Evolutionary conservation across 192 early-diverging fungal species (phyloP).

Genomic region (Helicostylum pulchrum): DNA sequence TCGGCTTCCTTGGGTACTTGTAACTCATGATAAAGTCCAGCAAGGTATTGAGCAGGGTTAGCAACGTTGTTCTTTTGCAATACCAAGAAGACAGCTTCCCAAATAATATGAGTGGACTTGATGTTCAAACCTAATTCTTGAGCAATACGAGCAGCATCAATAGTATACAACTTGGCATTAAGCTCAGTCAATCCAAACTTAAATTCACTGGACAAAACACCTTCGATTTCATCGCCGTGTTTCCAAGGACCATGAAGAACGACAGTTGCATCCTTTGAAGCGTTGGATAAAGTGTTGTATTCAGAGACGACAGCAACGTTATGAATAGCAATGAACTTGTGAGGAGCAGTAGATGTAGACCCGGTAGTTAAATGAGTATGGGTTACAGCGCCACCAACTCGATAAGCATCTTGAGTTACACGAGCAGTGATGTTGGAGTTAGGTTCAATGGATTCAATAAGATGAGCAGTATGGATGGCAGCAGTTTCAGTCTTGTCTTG

Average conservation of each 20-base stretch:
- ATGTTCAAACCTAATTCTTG: constrained; percentile 50
- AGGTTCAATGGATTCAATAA: constrained; percentile 31
- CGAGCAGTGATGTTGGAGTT: constrained; percentile 33
- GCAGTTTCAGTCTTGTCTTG: constrained; percentile 12
- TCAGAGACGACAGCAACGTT: constrained; percentile 52
- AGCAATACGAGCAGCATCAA: constrained; percentile 63
- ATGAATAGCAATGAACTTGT: constrained; percentile 62
- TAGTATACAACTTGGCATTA: constrained; percentile 53
- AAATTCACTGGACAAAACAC: constrained; percentile 63
- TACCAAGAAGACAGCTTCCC: constrained; percentile 54
- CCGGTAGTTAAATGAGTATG: constrained; percentile 48
- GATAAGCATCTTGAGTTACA: constrained; percentile 52
- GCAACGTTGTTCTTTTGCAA: constrained; percentile 37
- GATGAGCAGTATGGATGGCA: constrained; percentile 41
- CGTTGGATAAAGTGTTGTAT: constrained; percentile 58
- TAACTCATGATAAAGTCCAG: constrained; percentile 28
- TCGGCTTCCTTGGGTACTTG: constrained; percentile 18
- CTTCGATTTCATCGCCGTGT: constrained; percentile 61
- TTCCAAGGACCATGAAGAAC: constrained; percentile 68
- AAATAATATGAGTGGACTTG: constrained; percentile 55
- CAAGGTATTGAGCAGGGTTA: constrained; percentile 13
- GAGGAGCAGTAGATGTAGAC: constrained; percentile 32
- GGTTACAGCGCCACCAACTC: constrained; percentile 54
- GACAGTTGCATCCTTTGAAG: constrained; percentile 49
- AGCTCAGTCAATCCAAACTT: constrained; percentile 49